Evolutionary conservation across 2,329 filamentous ascomycete species (phyloP).

Genomic region (Aspergillus sp.): DNA sequence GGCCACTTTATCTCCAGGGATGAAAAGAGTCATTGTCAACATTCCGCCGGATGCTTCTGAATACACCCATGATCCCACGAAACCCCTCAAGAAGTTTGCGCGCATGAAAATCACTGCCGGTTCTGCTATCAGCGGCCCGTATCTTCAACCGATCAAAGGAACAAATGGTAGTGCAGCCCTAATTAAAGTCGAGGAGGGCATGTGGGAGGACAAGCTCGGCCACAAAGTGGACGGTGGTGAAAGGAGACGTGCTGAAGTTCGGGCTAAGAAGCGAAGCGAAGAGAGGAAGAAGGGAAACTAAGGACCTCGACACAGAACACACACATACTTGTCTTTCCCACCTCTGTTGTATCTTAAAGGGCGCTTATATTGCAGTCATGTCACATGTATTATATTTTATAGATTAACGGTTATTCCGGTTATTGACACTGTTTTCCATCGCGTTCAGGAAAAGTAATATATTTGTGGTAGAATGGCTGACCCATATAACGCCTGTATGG

Average conservation of each 20-base stretch:
- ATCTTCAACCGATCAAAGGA: slow-evolving; percentile 68
- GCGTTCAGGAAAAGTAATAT: neutral
- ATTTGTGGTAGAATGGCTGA: neutral
- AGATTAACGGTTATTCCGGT: neutral
- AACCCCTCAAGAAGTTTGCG: slow-evolving; percentile 56
- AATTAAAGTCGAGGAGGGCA: slow-evolving; percentile 75
- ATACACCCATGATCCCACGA: slow-evolving; percentile 51
- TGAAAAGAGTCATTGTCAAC: slow-evolving; percentile 63
- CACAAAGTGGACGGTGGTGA: slow-evolving; percentile 97
- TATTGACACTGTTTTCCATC: neutral
- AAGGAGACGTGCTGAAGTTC: slow-evolving; percentile 79
- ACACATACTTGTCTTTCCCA: neutral
- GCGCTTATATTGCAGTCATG: neutral
- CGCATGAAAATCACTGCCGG: slow-evolving; percentile 70
- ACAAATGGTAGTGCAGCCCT: slow-evolving; percentile 61
- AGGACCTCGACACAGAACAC: neutral
- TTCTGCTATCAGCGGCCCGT: slow-evolving; percentile 72
- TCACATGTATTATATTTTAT: neutral
- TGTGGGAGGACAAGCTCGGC: slow-evolving; percentile 88
- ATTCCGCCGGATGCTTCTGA: slow-evolving; percentile 57
- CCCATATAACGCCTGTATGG: neutral
- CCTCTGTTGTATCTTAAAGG: neutral
- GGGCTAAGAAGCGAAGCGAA: slow-evolving; percentile 79
- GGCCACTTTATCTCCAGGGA: slow-evolving; percentile 56
- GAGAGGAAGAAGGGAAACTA: slow-evolving; percentile 67